phyloP scores from a whole-genome alignment of 768 basidiomycete genomes.

The Infundibulicybe gibba region DNA sequence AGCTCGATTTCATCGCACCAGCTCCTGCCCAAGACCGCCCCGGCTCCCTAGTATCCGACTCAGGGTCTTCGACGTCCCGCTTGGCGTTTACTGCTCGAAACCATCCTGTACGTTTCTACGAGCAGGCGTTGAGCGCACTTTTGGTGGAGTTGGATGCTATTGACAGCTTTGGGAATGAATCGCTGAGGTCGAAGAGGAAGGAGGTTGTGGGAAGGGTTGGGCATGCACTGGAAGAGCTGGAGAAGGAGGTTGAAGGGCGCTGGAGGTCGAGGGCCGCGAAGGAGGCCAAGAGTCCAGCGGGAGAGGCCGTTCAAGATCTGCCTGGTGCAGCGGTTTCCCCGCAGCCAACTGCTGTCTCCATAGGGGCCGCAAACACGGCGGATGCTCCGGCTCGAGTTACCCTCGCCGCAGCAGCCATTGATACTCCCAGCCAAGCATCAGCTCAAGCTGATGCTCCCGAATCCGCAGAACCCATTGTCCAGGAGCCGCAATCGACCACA shows the following conservation, averaged over 20 bases:
- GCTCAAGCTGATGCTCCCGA: too few species aligned
- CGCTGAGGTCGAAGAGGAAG: slow-evolving; percentile 48
- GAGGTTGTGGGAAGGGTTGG: slow-evolving; percentile 54
- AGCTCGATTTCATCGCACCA: slow-evolving; percentile 37
- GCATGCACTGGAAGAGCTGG: slow-evolving; percentile 50
- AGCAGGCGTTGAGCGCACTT: slow-evolving; percentile 55
- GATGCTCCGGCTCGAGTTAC: too few species aligned
- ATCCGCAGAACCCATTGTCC: too few species aligned
- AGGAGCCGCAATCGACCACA: not conserved
- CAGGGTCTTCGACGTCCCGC: slow-evolving; percentile 19
- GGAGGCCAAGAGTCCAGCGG: slow-evolving; percentile 13
- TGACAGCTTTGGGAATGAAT: slow-evolving; percentile 55
- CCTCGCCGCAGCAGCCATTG: too few species aligned
- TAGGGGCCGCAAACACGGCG: too few species aligned
- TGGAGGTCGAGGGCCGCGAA: slow-evolving; percentile 25
- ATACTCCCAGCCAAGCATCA: too few species aligned
- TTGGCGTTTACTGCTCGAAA: slow-evolving; percentile 59
- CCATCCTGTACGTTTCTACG: slow-evolving; percentile 57
- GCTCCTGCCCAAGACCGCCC: slow-evolving; percentile 21
- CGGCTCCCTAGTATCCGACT: slow-evolving; percentile 12
- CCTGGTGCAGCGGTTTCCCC: not conserved
- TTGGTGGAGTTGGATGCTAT: slow-evolving; percentile 57
- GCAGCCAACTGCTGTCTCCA: not conserved
- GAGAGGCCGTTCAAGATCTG: slow-evolving; percentile 4
- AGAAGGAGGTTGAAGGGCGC: slow-evolving; percentile 41